These are phyloP conservation scores for Ascoidea rubescens DNA, from an alignment of 805 yeast genomes.

Conservation along the genomic window DNA sequence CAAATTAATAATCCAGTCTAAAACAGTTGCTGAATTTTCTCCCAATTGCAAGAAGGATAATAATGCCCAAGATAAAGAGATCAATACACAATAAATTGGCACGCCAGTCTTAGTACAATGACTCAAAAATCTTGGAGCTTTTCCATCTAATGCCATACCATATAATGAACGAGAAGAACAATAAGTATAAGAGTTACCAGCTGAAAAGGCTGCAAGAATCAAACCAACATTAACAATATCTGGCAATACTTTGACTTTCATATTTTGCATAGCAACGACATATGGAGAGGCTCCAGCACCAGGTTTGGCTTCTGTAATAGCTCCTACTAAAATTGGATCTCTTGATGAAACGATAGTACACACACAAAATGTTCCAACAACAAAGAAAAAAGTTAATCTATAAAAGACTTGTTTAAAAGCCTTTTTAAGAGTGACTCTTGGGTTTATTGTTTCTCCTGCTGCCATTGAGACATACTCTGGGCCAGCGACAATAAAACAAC, in stretches of 20 bases:
- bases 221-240: conserved; percentile 70
- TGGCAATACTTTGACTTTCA: conserved; percentile 52
- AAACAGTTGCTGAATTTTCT: conserved; percentile 38
- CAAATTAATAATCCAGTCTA: conserved; percentile 59
- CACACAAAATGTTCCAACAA: conserved; percentile 41
- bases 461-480: conserved; percentile 58
- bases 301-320: conserved; percentile 32
- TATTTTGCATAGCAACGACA: conserved; percentile 64
- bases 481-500: conserved; percentile 59
- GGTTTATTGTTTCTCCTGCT: conserved; percentile 50
- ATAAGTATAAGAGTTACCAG: conserved; percentile 69
- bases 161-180: conserved; percentile 66
- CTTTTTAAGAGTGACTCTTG: conserved; percentile 40
- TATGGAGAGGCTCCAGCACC: conserved; percentile 70
- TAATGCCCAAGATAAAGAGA: conserved; percentile 32
- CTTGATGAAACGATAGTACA: conserved; percentile 58
- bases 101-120: conserved; percentile 57
- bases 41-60: conserved; percentile 63
- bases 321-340: conserved; percentile 30
- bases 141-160: conserved; percentile 58
- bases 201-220: conserved; percentile 64
- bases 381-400: conserved; percentile 51
- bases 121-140: conserved; percentile 57
- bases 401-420: conserved; percentile 58
- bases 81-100: conserved; percentile 42